Percentiles rank a stretch among this genome's conserved stretches.
Evolutionary conservation across 768 basidiomycete genomes (phyloP).

Genomic region (Leccinellum albellum): DNA sequence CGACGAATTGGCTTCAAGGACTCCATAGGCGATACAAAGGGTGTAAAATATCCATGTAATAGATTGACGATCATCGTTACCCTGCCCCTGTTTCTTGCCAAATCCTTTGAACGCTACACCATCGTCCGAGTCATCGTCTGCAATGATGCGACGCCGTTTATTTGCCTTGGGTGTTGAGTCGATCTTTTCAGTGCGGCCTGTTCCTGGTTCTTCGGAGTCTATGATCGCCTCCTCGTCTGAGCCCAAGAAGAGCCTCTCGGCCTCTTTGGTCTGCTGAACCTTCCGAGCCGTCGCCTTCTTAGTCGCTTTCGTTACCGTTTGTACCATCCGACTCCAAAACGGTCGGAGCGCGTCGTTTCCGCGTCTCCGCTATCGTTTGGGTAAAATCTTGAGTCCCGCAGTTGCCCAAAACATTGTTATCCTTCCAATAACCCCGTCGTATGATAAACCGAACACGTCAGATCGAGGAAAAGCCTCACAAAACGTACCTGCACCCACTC

Average conservation of each 20-base stretch:
- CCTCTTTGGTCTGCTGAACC: constrained; percentile 28
- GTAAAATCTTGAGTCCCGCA: constrained; percentile 17
- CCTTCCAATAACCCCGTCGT: constrained; percentile 58
- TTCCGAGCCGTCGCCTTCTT: constrained; percentile 17
- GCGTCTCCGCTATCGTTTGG: constrained; percentile 13
- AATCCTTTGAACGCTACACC: constrained; percentile 70
- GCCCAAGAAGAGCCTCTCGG: constrained; percentile 49
- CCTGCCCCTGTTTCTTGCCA: constrained; percentile 27
- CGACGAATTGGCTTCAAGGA: constrained; percentile 50
- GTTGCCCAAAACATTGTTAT: constrained; percentile 20
- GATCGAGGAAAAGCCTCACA: neutral
- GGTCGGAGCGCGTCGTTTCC: constrained; percentile 26
- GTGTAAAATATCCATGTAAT: constrained; percentile 3
- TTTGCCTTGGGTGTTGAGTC: constrained; percentile 6
- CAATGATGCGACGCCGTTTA: constrained; percentile 36
- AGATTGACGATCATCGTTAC: constrained; percentile 1
- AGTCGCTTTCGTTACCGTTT: constrained; percentile 11
- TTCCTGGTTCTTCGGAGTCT: neutral
- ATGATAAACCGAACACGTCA: neutral
- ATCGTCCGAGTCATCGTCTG: constrained; percentile 70
- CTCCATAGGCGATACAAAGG: neutral
- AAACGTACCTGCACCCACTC: constrained; percentile 46
- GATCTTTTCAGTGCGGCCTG: constrained; percentile 2
- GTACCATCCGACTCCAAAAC: constrained; percentile 43
- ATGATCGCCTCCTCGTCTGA: constrained; percentile 40